A percentile compares a stretch with the other conserved stretches of the same genome.
These are phyloP conservation scores for Baudoinia panamericana DNA, from an alignment of 495 filamentous ascomycete genomes.

Conservation along the genomic window DNA sequence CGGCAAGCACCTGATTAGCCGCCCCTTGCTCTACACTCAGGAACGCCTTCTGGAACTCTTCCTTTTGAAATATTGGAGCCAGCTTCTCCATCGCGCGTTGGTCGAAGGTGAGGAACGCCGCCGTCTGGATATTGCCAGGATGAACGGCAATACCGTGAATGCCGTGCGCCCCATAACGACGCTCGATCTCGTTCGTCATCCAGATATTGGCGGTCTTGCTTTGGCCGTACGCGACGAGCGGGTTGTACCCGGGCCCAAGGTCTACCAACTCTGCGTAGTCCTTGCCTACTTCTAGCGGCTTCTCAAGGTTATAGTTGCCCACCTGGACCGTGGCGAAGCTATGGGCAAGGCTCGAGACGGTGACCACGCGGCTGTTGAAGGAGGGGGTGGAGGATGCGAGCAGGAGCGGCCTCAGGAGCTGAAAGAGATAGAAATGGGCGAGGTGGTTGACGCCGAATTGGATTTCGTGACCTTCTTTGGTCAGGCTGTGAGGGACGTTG, in stretches of 20 bases:
- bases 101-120: slow-evolving; percentile 7
- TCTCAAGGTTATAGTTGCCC: slow-evolving; percentile 29
- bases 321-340: slow-evolving; percentile 20
- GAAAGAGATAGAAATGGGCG: slow-evolving; percentile 40
- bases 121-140: slow-evolving; percentile 22
- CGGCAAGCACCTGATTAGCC: slow-evolving; percentile 24
- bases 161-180: slow-evolving; percentile 19
- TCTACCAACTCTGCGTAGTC: not conserved
- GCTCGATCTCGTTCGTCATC: slow-evolving; percentile 25
- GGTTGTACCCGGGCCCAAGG: slow-evolving; percentile 27
- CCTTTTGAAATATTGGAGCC: not conserved
- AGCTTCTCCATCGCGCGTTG: slow-evolving; percentile 3
- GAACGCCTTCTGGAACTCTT: slow-evolving; percentile 9
- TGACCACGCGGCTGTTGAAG: slow-evolving; percentile 34
- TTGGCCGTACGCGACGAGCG: slow-evolving; percentile 25
- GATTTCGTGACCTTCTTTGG: slow-evolving; percentile 34
- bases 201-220: slow-evolving; percentile 25
- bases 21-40: slow-evolving; percentile 23
- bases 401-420: slow-evolving; percentile 34
- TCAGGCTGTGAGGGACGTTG: slow-evolving; percentile 20
- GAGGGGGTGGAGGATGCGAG: slow-evolving; percentile 28
- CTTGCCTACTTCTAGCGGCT: slow-evolving; percentile 5
- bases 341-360: slow-evolving; percentile 32
- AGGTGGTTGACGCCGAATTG: slow-evolving; percentile 41
- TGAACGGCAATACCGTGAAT: slow-evolving; percentile 18